These are phyloP conservation scores for Primulina tabacum DNA, from an alignment of 257 asterid genomes.

Conservation along the genomic window DNA sequence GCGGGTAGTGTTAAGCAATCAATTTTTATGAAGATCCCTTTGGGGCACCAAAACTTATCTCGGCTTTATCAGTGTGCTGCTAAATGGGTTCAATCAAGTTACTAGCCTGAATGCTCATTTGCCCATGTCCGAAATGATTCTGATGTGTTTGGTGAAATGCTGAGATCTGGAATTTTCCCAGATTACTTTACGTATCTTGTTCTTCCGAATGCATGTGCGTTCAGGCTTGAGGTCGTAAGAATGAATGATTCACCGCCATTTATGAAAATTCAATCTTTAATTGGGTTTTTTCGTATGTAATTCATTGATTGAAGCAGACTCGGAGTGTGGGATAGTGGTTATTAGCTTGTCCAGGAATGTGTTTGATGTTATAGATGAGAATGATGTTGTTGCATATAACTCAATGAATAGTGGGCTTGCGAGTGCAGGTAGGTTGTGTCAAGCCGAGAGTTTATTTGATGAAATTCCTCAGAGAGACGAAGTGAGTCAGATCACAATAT, in stretches of 20 bases:
- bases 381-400: slow-evolving; percentile 60
- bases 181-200: no score
- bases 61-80: slow-evolving; percentile 47
- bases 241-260: no score
- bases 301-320: slow-evolving; percentile 65
- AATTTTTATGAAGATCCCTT: slow-evolving; percentile 28
- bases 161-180: no score
- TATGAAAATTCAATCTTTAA: slow-evolving; percentile 35
- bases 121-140: no score
- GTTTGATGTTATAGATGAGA: background rate
- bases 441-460: slow-evolving; percentile 41
- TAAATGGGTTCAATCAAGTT: no score
- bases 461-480: slow-evolving; percentile 55
- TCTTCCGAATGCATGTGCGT: no score
- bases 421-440: slow-evolving; percentile 36
- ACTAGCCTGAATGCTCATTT: no score
- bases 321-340: slow-evolving; percentile 52
- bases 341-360: slow-evolving; percentile 30
- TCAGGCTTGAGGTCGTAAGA: no score
- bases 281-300: slow-evolving; percentile 43
- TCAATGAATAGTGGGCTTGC: slow-evolving; percentile 56
- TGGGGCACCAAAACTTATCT: slow-evolving; percentile 58
- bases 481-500: slow-evolving; percentile 53
- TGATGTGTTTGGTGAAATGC: no score
- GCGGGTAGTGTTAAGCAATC: background rate